A percentile compares a stretch with the other conserved stretches of the same genome.
phyloP scores from a whole-genome alignment of 345 rosid species.

The Cardiospermum halicacabum region DNA sequence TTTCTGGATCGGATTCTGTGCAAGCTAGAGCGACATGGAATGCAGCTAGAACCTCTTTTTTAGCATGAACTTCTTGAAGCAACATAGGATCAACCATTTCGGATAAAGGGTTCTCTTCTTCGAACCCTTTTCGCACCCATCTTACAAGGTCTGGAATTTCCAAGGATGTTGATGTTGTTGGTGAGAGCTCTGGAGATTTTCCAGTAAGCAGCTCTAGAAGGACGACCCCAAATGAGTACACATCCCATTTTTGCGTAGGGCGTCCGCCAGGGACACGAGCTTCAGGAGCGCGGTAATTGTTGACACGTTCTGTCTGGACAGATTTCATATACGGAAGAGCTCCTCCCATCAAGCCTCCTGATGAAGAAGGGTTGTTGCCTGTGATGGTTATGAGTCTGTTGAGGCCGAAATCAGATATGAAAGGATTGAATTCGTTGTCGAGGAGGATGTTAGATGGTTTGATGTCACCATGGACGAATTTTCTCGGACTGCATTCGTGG shows the following conservation, averaged over 20 bases:
- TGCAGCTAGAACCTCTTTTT: constrained; percentile 79
- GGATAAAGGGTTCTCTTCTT: constrained; percentile 73
- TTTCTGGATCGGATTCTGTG: constrained; percentile 79
- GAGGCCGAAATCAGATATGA: constrained; percentile 86
- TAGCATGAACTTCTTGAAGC: constrained; percentile 90
- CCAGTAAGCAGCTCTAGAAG: constrained; percentile 84
- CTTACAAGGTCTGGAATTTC: constrained; percentile 78
- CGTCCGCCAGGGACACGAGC: constrained; percentile 58
- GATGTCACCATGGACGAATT: constrained; percentile 82
- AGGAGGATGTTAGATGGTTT: constrained; percentile 93
- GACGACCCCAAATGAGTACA: constrained; percentile 79
- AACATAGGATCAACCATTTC: constrained; percentile 87
- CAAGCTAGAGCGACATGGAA: constrained; percentile 89
- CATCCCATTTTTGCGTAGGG: constrained; percentile 88
- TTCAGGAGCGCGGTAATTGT: constrained; percentile 81
- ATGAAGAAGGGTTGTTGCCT: constrained; percentile 48
- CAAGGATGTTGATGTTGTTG: constrained; percentile 55
- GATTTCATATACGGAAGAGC: constrained; percentile 70
- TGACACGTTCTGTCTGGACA: constrained; percentile 48
- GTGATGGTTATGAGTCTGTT: constrained; percentile 73
- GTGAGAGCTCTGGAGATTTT: constrained; percentile 80
- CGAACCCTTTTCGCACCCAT: constrained; percentile 94
- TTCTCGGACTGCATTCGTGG: constrained; percentile 96
- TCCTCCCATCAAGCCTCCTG: constrained; percentile 78
- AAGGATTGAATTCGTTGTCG: constrained; percentile 67